Evolutionary conservation across 1,284 basidiomycete species (phyloP).

Genomic region (Takashimella tepidaria): DNA sequence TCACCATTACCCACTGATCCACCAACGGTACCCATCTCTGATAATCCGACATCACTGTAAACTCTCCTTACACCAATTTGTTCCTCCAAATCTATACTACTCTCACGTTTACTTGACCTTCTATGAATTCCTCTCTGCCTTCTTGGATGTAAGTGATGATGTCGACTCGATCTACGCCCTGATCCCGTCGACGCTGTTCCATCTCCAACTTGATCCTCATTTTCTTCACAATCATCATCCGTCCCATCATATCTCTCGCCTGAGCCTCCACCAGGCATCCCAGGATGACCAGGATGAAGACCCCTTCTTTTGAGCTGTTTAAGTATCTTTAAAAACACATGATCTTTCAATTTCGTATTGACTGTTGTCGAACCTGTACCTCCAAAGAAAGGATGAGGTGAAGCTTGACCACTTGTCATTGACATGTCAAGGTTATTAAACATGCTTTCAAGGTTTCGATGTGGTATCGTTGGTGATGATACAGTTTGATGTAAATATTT

Average conservation of each 20-base stretch:
- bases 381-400: constrained; percentile 56
- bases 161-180: constrained; percentile 1
- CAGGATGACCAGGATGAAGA: constrained; percentile 11
- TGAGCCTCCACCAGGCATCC: no score
- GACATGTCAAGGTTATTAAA: constrained; percentile 12
- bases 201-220: constrained; percentile 2
- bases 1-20: no score
- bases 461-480: constrained; percentile 34
- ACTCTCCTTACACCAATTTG: constrained; percentile 49
- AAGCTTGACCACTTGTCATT: constrained; percentile 16
- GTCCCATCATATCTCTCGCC: constrained; percentile 38
- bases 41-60: constrained; percentile 55
- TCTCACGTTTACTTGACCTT: not conserved
- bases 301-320: constrained; percentile 51
- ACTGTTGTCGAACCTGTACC: constrained; percentile 87
- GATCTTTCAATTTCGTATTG: constrained; percentile 86
- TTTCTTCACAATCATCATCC: constrained; percentile 39
- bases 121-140: not conserved
- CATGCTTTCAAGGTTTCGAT: constrained; percentile 16
- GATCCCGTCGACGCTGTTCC: not conserved
- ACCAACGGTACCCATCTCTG: constrained; percentile 11
- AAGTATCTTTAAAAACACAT: constrained; percentile 82
- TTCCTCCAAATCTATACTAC: not conserved
- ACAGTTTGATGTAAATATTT: constrained; percentile 39
- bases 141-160: not conserved